Evolutionary conservation across 2,329 filamentous ascomycete genomes (phyloP).

Genomic region (Ilyonectria mors-panacis): DNA sequence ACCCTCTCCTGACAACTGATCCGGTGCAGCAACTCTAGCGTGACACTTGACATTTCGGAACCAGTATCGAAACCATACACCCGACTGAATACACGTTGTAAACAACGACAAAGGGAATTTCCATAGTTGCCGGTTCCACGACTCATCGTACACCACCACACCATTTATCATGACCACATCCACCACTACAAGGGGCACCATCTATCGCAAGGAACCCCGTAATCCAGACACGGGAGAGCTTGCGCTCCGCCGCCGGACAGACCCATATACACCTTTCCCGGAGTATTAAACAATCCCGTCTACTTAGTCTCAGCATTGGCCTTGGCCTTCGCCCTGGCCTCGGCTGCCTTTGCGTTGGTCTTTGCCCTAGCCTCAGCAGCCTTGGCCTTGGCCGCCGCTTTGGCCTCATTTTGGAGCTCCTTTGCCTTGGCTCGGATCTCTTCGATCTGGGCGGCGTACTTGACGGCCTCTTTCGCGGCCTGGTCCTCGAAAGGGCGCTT

Average conservation of each 20-base stretch:
- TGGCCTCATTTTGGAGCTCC: slow-evolving; percentile 42
- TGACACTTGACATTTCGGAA: slow-evolving; percentile 8
- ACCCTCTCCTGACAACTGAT: neutral
- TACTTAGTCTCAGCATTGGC: slow-evolving; percentile 17
- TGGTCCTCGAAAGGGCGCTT: slow-evolving; percentile 59
- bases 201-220: slow-evolving; percentile 11
- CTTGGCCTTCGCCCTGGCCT: slow-evolving; percentile 5
- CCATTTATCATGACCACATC: neutral
- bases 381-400: slow-evolving; percentile 42
- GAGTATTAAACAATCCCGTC: neutral
- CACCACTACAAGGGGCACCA: slow-evolving; percentile 1
- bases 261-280: neutral
- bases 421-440: slow-evolving; percentile 52
- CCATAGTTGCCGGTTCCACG: slow-evolving; percentile 20
- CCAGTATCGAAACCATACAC: slow-evolving; percentile 24
- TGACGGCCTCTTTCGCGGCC: slow-evolving; percentile 32
- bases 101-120: slow-evolving; percentile 27
- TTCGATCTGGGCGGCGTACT: slow-evolving; percentile 39
- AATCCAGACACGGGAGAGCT: slow-evolving; percentile 19
- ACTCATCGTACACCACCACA: slow-evolving; percentile 22
- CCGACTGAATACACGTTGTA: slow-evolving; percentile 26
- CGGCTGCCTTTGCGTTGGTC: neutral
- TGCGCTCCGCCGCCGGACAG: neutral
- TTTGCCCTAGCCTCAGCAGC: slow-evolving; percentile 10
- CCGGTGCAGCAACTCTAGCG: neutral